Conservation (phyloP, 1,284 basidiomycete genomes). For the Amylostereum areolatum region DNA sequence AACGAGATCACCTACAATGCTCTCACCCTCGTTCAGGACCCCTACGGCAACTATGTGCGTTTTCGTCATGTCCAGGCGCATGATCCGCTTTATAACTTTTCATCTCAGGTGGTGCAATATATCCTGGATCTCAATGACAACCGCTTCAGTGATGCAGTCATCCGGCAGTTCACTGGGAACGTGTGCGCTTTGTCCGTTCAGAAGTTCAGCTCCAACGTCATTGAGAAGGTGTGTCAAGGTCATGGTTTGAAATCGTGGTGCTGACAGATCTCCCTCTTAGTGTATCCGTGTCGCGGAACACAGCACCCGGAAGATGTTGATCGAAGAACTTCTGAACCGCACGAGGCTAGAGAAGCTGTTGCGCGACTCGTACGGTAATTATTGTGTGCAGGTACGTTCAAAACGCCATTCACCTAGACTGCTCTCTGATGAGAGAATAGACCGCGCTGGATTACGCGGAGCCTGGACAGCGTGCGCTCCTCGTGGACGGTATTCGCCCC, state of each 20-base stretch:
- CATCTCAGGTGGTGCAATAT: conserved; percentile 82
- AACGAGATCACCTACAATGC: conserved; percentile 99
- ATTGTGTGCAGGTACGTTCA: conserved; percentile 75
- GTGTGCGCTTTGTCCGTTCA: conserved; percentile 97
- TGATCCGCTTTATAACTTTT: not conserved
- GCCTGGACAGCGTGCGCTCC: conserved; percentile 73
- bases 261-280: conserved; percentile 32
- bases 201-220: conserved; percentile 96
- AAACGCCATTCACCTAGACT: too few species aligned
- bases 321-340: conserved; percentile 94
- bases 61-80: conserved; percentile 1
- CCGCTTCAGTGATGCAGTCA: conserved; percentile 95
- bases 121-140: conserved; percentile 98
- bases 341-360: conserved; percentile 93
- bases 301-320: conserved; percentile 88
- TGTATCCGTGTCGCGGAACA: conserved; percentile 98
- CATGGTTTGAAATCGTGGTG: not conserved
- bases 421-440: conserved; percentile 28
- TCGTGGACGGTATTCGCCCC: conserved; percentile 95
- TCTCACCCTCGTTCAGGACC: conserved; percentile 96
- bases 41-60: conserved; percentile 92
- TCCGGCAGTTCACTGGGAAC: conserved; percentile 96
- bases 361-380: conserved; percentile 93
- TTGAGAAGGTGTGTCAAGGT: conserved; percentile 66
- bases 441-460: conserved; percentile 96